phyloP scores from a whole-genome alignment of 345 rosid species.

The Bruguiera sexangula region DNA sequence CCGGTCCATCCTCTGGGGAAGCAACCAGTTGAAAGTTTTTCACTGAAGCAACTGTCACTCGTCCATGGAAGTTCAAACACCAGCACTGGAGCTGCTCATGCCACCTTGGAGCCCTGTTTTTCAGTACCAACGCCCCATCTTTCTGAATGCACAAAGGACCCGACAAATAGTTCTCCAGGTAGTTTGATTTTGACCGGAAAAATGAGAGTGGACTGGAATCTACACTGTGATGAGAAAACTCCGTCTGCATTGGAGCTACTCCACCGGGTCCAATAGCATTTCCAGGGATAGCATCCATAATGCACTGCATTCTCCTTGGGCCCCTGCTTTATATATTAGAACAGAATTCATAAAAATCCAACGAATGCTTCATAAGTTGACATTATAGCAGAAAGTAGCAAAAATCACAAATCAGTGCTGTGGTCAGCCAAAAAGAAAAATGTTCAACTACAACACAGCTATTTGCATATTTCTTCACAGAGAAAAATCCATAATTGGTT shows the following conservation, averaged over 20 bases:
- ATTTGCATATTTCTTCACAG: background rate
- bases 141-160: constrained; percentile 21
- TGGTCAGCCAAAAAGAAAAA: background rate
- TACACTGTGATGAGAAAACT: constrained; percentile 21
- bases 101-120: constrained; percentile 34
- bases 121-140: constrained; percentile 22
- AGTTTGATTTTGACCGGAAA: constrained; percentile 27
- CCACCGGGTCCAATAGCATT: constrained; percentile 30
- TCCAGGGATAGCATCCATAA: constrained; percentile 34
- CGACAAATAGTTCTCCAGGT: constrained; percentile 9
- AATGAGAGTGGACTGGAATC: constrained; percentile 23
- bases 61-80: constrained; percentile 34
- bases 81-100: constrained; percentile 36
- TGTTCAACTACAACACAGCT: background rate
- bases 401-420: background rate
- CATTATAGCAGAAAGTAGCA: background rate
- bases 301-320: constrained; percentile 36
- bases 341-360: background rate
- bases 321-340: constrained; percentile 19
- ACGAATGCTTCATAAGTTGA: background rate
- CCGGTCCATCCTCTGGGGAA: constrained; percentile 16
- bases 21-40: constrained; percentile 35
- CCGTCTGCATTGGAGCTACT: constrained; percentile 25
- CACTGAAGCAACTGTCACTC: constrained; percentile 35
- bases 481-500: background rate